phyloP scores from a whole-genome alignment of 148 eudicot genomes.

The Heliosperma pusillum region DNA sequence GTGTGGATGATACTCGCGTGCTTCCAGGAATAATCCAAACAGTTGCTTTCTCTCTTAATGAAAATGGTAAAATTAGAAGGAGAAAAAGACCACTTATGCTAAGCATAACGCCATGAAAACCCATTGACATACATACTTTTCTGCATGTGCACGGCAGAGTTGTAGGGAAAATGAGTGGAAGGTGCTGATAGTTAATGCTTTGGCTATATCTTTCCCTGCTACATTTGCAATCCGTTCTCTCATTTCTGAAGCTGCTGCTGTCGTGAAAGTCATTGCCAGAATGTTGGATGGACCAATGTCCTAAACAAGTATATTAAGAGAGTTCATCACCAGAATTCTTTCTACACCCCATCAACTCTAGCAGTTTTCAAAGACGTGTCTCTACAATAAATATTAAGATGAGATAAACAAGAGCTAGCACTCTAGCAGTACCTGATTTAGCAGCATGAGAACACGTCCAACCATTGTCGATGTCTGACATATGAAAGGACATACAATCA shows the following conservation, averaged over 20 bases:
- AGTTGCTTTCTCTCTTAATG: background rate
- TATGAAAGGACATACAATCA: slow-evolving; percentile 7
- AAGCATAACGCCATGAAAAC: slow-evolving; percentile 1
- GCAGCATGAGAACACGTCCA: slow-evolving; percentile 84
- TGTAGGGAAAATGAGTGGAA: slow-evolving; percentile 94
- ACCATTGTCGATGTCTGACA: slow-evolving; percentile 96
- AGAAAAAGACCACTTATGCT: background rate
- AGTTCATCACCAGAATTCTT: slow-evolving; percentile 10
- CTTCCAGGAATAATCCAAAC: slow-evolving; percentile 1
- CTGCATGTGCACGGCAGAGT: slow-evolving; percentile 88
- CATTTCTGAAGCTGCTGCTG: slow-evolving; percentile 98
- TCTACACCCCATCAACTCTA: background rate
- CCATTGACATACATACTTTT: slow-evolving; percentile 56
- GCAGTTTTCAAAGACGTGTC: background rate
- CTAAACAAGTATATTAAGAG: slow-evolving; percentile 29
- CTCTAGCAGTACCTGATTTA: slow-evolving; percentile 57
- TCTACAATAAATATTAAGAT: background rate
- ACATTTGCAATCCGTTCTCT: slow-evolving; percentile 78
- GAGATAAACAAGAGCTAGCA: background rate
- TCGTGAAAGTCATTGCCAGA: slow-evolving; percentile 97
- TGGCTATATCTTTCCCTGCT: slow-evolving; percentile 81
- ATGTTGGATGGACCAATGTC: slow-evolving; percentile 81
- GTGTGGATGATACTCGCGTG: too few species aligned
- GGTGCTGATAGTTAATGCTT: slow-evolving; percentile 82
- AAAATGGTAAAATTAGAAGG: slow-evolving; percentile 7